Evolutionary conservation across 2,329 filamentous ascomycete genomes (phyloP).

Genomic region (Coniochaeta hoffmannii): DNA sequence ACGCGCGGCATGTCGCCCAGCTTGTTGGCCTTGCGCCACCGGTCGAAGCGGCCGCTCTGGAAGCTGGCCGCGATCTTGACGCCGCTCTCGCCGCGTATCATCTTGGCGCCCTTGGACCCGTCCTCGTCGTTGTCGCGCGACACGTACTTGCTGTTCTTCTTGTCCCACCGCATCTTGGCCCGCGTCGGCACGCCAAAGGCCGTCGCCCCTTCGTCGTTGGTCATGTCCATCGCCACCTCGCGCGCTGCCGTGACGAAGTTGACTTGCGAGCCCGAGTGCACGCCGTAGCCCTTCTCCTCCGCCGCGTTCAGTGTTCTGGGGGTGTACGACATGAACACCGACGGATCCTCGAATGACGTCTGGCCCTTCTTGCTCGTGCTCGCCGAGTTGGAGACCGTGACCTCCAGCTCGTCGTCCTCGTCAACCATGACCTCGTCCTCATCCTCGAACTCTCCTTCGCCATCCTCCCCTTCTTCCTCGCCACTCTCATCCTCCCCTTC

Average conservation of each 20-base stretch:
- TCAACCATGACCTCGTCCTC: slow-evolving; percentile 23
- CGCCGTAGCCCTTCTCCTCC: slow-evolving; percentile 89
- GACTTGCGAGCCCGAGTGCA: slow-evolving; percentile 70
- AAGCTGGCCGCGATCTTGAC: slow-evolving; percentile 95
- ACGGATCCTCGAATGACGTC: slow-evolving; percentile 70
- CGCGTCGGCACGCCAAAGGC: slow-evolving; percentile 71
- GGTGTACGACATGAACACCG: slow-evolving; percentile 95
- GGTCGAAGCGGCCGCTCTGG: slow-evolving; percentile 87
- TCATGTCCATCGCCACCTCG: slow-evolving; percentile 83
- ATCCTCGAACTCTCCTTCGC: slow-evolving; percentile 27
- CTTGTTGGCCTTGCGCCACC: slow-evolving; percentile 82
- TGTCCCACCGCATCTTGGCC: slow-evolving; percentile 86
- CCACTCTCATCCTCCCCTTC: slow-evolving; percentile 29
- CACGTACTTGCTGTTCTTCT: slow-evolving; percentile 94
- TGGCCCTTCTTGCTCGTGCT: slow-evolving; percentile 41
- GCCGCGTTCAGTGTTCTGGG: slow-evolving; percentile 73
- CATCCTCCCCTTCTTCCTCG: slow-evolving; percentile 25
- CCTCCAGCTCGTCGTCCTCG: slow-evolving; percentile 54
- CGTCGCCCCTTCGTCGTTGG: slow-evolving; percentile 76
- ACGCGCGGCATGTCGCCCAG: slow-evolving; percentile 71
- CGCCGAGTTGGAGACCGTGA: slow-evolving; percentile 58
- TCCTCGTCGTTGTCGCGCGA: slow-evolving; percentile 88
- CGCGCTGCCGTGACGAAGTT: slow-evolving; percentile 88
- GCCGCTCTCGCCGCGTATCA: slow-evolving; percentile 83
- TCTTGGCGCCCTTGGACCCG: slow-evolving; percentile 62